Evolutionary conservation across 192 early-diverging fungal species (phyloP), one percentile per base, ranked within the genome.

Genomic region (Rhizoclosmatium sp.): DNA sequence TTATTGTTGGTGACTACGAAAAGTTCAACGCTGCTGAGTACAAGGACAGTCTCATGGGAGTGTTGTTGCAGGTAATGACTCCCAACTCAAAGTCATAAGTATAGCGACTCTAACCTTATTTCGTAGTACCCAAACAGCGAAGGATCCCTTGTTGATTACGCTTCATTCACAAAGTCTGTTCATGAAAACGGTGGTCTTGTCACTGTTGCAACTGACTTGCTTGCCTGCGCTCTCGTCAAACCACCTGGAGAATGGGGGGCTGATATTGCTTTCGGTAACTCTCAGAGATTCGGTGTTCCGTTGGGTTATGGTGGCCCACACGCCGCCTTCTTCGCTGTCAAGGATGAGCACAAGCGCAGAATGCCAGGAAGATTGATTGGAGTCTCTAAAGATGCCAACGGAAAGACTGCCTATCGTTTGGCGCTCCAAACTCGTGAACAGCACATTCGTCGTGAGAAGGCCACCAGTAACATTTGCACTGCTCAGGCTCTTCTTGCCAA

Each of bases 381-480:
- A 78, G 93, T 98, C 10, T 98, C 97, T 56, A 95, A 95, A 79
- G 98, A 99, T 80, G 87, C 92, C 65, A 79, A 89, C 65, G 98
- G 96, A 61, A 93, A 93, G 78, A 84, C 83, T 44, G 97, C 97
- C 16, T 98, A 96, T 89, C 93, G 97, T 80, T 91, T 99, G 16
- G 92, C 98, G 16, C 91, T 99, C 71, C 97, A 98, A 86, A 97
- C 96, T 4, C 93, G 97, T 79, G 97, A 99, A 88, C 98, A 99
- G 89, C 98, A 99, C 85, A 99, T 99, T 86, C 93, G 96, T 47
- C 90, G 98, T 82, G 98, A 99, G 81, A 98, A 98, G 91, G 98
- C 98, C 2, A 98, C 98, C 65, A 93, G 91, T 82, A 99, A 99
- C 89, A 99, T 99, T 76, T 99, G 98, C 89, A 99, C 98, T 0